Conservation (phyloP, 768 basidiomycete species). For the Terana coerulea region DNA sequence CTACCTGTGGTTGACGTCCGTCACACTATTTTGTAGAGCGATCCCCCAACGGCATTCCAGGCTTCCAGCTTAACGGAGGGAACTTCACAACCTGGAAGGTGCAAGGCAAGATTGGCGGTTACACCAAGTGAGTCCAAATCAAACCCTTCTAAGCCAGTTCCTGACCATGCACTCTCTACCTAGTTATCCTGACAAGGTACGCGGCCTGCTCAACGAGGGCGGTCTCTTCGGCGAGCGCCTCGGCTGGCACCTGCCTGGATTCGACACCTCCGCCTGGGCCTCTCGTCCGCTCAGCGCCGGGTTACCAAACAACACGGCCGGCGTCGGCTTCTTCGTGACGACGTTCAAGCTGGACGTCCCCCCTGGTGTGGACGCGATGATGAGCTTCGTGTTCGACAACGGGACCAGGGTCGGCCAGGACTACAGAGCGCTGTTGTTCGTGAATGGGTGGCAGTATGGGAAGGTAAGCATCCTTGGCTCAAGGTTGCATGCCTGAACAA, state of each 20-base stretch:
- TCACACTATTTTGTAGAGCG: neutral
- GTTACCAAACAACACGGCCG: conserved; percentile 54
- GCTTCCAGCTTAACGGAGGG: conserved; percentile 65
- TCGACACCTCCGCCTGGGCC: conserved; percentile 58
- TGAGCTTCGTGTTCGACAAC: conserved; percentile 71
- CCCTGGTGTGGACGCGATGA: conserved; percentile 54
- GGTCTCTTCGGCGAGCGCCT: conserved; percentile 40
- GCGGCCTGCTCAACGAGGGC: conserved; percentile 45
- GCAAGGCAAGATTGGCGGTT: conserved; percentile 44
- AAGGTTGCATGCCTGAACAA: neutral
- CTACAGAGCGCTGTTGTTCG: conserved; percentile 70
- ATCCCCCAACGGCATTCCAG: conserved; percentile 74
- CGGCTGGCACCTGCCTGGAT: conserved; percentile 54
- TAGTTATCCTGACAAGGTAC: conserved; percentile 68
- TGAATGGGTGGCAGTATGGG: conserved; percentile 91
- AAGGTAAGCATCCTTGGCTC: conserved; percentile 44
- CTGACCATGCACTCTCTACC: neutral
- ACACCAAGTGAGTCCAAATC: conserved; percentile 26
- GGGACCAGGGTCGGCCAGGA: conserved; percentile 41
- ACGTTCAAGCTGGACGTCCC: conserved; percentile 64
- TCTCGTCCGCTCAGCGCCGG: conserved; percentile 53
- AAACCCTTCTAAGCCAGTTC: neutral
- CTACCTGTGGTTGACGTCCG: too few relatives aligned
- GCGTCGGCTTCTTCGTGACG: conserved; percentile 80
- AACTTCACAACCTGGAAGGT: conserved; percentile 40